A percentile compares a stretch with the other conserved stretches of the same genome.
phyloP scores from a whole-genome alignment of 2,329 filamentous ascomycete species.

The Zymoseptoria ardabiliae region DNA sequence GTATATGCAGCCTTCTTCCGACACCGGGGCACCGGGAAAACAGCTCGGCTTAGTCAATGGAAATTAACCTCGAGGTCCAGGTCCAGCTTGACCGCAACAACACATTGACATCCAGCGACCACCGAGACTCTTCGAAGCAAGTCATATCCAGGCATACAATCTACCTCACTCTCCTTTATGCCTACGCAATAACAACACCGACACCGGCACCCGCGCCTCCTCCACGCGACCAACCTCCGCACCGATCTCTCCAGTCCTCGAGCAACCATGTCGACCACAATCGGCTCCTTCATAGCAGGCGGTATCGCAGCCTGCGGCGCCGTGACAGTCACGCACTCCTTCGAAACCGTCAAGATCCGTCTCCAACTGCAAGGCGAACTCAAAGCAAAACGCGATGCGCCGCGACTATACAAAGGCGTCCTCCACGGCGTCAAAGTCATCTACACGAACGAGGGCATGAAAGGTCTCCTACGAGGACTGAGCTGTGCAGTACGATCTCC shows the following conservation, averaged over 20 bases:
- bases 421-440: slow-evolving; percentile 88
- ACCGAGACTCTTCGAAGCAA: background rate
- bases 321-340: slow-evolving; percentile 94
- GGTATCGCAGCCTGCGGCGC: slow-evolving; percentile 95
- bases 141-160: background rate
- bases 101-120: background rate
- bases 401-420: slow-evolving; percentile 83
- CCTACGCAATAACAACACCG: background rate
- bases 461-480: slow-evolving; percentile 80
- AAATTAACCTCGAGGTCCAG: background rate
- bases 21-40: background rate
- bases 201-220: background rate
- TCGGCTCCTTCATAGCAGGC: slow-evolving; percentile 79
- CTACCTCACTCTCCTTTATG: background rate
- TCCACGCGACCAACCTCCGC: background rate
- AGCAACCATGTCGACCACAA: slow-evolving; percentile 41
- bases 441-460: slow-evolving; percentile 77
- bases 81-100: background rate
- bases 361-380: slow-evolving; percentile 96
- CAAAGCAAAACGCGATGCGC: slow-evolving; percentile 75
- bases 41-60: background rate
- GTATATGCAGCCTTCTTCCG: background rate
- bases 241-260: background rate
- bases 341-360: slow-evolving; percentile 98
- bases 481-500: slow-evolving; percentile 61